A percentile compares a stretch with the other conserved stretches of the same genome.
phyloP scores from a whole-genome alignment of 768 basidiomycete species.

The Lepiota subincarnata region DNA sequence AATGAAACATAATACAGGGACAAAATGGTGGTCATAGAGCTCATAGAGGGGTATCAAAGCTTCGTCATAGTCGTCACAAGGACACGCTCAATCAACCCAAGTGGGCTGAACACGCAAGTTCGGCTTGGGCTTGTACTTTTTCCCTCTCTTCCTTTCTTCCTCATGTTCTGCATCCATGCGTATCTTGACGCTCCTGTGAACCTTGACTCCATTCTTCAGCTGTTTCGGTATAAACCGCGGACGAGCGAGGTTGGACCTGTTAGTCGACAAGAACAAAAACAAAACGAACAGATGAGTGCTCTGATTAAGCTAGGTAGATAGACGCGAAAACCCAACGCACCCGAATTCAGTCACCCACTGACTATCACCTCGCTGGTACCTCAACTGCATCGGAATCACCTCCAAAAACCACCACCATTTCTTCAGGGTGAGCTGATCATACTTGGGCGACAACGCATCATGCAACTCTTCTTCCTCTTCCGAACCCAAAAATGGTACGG shows the following conservation, averaged over 20 bases:
- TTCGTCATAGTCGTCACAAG: slow-evolving; percentile 25
- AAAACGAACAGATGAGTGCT: background rate
- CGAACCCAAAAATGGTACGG: slow-evolving; percentile 22
- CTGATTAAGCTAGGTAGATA: no score
- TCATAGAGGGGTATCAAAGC: no score
- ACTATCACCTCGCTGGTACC: slow-evolving; percentile 34
- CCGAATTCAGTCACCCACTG: slow-evolving; percentile 32
- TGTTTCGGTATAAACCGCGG: slow-evolving; percentile 39
- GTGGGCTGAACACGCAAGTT: slow-evolving; percentile 20
- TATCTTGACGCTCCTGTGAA: slow-evolving; percentile 49
- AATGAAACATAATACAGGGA: no score
- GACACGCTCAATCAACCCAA: slow-evolving; percentile 18
- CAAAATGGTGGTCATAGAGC: no score
- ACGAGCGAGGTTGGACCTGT: slow-evolving; percentile 33
- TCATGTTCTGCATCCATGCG: slow-evolving; percentile 49
- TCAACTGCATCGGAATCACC: slow-evolving; percentile 38
- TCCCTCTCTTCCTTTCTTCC: slow-evolving; percentile 26
- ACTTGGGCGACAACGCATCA: slow-evolving; percentile 52
- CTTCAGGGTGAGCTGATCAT: slow-evolving; percentile 51
- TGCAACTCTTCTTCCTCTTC: slow-evolving; percentile 64
- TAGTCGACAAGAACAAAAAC: background rate
- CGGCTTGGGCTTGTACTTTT: slow-evolving; percentile 25
- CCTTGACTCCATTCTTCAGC: slow-evolving; percentile 35
- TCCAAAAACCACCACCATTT: slow-evolving; percentile 70
- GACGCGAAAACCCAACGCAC: slow-evolving; percentile 18